phyloP scores from a whole-genome alignment of 495 filamentous ascomycete species.

The Mytilinidion resinicola region DNA sequence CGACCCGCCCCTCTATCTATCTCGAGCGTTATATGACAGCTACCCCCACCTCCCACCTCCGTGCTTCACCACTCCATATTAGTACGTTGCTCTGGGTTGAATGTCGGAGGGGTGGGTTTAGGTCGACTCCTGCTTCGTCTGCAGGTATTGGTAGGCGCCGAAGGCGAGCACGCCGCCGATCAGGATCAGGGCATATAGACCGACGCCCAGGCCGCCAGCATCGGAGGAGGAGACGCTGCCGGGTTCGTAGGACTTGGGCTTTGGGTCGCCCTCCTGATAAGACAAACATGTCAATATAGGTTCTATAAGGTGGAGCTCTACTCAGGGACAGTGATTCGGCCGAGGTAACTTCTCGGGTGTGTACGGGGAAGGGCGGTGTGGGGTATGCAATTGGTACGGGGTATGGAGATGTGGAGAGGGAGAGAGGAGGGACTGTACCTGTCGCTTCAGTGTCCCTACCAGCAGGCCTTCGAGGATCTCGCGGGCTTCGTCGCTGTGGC shows the following conservation, averaged over 20 bases:
- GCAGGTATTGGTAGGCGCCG: slow-evolving; percentile 80
- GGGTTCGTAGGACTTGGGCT: slow-evolving; percentile 50
- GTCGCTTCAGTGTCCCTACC: slow-evolving; percentile 76
- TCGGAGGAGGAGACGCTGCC: slow-evolving; percentile 43
- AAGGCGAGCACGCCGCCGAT: slow-evolving; percentile 73
- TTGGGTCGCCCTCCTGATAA: slow-evolving; percentile 75
- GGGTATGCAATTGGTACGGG: neutral
- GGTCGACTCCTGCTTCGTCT: slow-evolving; percentile 41
- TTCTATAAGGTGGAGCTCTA: slow-evolving; percentile 1
- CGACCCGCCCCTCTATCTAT: too few species aligned
- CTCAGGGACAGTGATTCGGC: slow-evolving; percentile 8
- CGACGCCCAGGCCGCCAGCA: slow-evolving; percentile 59
- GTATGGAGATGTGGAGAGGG: slow-evolving; percentile 9
- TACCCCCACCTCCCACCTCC: too few species aligned
- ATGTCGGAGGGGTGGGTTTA: too few species aligned
- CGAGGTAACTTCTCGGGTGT: neutral
- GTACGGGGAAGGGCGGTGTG: slow-evolving; percentile 2
- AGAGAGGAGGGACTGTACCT: slow-evolving; percentile 48
- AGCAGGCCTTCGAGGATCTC: slow-evolving; percentile 79
- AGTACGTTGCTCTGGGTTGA: too few species aligned
- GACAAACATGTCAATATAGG: neutral
- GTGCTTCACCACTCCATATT: too few species aligned
- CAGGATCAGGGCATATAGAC: slow-evolving; percentile 75
- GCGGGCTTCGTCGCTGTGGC: slow-evolving; percentile 97
- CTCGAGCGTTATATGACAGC: too few species aligned